Conservation (phyloP, 192 early-diverging fungal species). For the Entomortierella parvispora region DNA sequence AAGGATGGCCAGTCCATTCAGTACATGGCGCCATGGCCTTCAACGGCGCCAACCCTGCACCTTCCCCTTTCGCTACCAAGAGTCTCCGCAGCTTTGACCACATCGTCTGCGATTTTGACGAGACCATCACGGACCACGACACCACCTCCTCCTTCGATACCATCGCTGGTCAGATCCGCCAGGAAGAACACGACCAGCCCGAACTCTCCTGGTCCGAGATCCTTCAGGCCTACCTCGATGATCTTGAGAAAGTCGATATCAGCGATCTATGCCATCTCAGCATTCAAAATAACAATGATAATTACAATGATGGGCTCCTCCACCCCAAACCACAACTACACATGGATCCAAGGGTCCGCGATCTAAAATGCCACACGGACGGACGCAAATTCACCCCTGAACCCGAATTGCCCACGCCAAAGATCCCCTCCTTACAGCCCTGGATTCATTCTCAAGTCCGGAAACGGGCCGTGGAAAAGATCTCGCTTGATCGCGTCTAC, state of each 20-base stretch:
- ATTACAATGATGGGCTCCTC: not conserved
- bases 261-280: constrained; percentile 30
- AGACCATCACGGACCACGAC: constrained; percentile 48
- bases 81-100: constrained; percentile 30
- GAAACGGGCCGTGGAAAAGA: constrained; percentile 39
- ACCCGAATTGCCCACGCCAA: constrained; percentile 25
- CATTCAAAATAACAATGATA: not conserved
- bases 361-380: constrained; percentile 35
- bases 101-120: constrained; percentile 47
- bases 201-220: constrained; percentile 42
- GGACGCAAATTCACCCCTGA: constrained; percentile 38
- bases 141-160: constrained; percentile 51
- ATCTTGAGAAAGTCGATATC: constrained; percentile 34
- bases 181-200: constrained; percentile 10
- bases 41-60: not conserved
- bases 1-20: not conserved
- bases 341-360: constrained; percentile 12
- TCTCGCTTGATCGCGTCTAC: constrained; percentile 35
- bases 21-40: not conserved
- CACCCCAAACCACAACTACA: constrained; percentile 7
- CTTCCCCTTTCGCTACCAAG: not conserved
- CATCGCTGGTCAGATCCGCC: constrained; percentile 16
- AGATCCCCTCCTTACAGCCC: constrained; percentile 34
- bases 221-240: constrained; percentile 42
- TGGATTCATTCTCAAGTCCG: constrained; percentile 48